phyloP scores from a whole-genome alignment of 176 grass and related monocot species.

The maize (Zea mays) region DNA sequence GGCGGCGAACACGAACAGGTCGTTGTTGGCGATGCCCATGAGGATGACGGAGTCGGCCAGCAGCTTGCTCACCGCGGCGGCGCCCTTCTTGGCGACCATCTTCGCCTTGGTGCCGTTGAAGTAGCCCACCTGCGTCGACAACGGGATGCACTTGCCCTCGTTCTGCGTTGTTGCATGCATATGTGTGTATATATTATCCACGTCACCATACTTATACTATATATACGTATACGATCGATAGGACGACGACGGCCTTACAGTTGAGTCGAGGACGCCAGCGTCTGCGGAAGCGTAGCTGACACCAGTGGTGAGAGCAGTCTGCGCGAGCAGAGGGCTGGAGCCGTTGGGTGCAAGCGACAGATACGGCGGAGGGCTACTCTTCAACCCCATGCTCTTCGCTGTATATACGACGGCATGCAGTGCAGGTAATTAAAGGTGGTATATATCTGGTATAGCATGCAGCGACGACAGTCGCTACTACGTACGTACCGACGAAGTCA shows the following conservation, averaged over 20 bases:
- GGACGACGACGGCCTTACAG: background rate
- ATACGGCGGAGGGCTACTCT: slow-evolving; percentile 6
- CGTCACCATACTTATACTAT: too few relatives aligned
- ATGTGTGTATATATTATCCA: too few relatives aligned
- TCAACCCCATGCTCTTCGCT: slow-evolving; percentile 13
- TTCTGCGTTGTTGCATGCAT: background rate
- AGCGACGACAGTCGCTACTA: too few relatives aligned
- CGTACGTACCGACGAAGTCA: slow-evolving; percentile 43
- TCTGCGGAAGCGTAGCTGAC: slow-evolving; percentile 4
- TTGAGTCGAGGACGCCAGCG: slow-evolving; percentile 15
- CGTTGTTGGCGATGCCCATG: slow-evolving; percentile 28
- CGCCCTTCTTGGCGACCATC: slow-evolving; percentile 20
- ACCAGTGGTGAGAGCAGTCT: background rate
- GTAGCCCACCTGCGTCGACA: slow-evolving; percentile 40
- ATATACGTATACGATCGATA: too few relatives aligned
- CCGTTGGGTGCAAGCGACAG: background rate
- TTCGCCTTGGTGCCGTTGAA: slow-evolving; percentile 14
- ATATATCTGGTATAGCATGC: too few relatives aligned
- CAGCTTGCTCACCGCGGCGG: background rate
- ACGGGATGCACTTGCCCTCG: background rate
- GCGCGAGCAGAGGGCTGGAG: too few relatives aligned
- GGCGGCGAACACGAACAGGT: slow-evolving; percentile 34
- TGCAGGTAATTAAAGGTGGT: too few relatives aligned
- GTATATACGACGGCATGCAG: too few relatives aligned
- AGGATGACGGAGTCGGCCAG: slow-evolving; percentile 44